phyloP scores from a whole-genome alignment of 805 yeast genomes.

The Pichia rugopelliculosa region DNA sequence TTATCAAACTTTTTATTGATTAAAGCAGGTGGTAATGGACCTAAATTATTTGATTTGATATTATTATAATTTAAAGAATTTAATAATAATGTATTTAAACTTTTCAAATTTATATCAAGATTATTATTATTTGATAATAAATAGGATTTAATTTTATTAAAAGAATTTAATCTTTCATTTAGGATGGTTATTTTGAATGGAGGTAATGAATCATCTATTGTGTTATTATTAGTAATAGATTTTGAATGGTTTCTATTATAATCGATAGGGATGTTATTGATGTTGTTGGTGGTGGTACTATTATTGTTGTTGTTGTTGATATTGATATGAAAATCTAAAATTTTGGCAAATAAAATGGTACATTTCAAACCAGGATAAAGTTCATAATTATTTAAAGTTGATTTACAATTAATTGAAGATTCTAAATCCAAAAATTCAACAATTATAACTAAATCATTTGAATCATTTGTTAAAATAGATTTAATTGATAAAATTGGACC shows the following conservation, averaged over 20 bases:
- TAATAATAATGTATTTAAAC: constrained; percentile 33
- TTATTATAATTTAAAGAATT: constrained; percentile 38
- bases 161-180: constrained; percentile 17
- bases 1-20: constrained; percentile 72
- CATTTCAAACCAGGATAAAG: constrained; percentile 71
- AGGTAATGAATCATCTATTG: constrained; percentile 4
- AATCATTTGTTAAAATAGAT: constrained; percentile 38
- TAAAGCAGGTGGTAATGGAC: constrained; percentile 71
- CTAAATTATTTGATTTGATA: constrained; percentile 44
- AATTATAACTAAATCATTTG: constrained; percentile 39
- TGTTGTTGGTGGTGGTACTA: background rate
- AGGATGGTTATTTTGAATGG: constrained; percentile 15
- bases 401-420: constrained; percentile 71
- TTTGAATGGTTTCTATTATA: background rate
- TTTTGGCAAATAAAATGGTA: constrained; percentile 78
- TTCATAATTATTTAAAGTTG: constrained; percentile 74
- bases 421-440: constrained; percentile 70
- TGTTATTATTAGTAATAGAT: background rate
- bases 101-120: background rate
- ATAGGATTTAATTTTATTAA: constrained; percentile 11
- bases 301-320: background rate
- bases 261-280: too few species aligned
- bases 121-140: background rate
- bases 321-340: constrained; percentile 22
- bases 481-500: constrained; percentile 58